Base-by-base conservation (phyloP, 2,329 filamentous ascomycete species). In the Fusarium equiseti region DNA sequence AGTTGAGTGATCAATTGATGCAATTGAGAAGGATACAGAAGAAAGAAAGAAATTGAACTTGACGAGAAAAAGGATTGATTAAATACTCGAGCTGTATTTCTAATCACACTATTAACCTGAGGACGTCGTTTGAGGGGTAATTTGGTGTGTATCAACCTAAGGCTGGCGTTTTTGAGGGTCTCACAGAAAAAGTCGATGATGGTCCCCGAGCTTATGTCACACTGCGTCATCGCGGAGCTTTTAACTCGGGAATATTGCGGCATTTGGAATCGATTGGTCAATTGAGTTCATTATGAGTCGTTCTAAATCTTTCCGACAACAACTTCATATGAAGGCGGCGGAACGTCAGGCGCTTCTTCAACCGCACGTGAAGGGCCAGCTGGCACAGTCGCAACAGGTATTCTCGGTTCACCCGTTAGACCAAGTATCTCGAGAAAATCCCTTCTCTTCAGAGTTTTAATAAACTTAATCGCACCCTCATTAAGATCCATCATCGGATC, bases 41-140 rank as follows among this genome's bases (percentile, higher is more conserved):
- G 6, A 13, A n/a, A 31, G 11, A 18, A n/a, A 18, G 20, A 29
- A 8, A 11, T 12, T 18, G 15, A 32, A n/a, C 5, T 27, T 9
- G 5, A n/a, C 4, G 24, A 26, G 10, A 12, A 20, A 7, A 5
- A n/a, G 4, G 2, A 22, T 20, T 29, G 0, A 35, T 43, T 48
- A 26, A 49, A 53, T 68, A 58, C 2, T 26, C 27, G 13, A 26
- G 1, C 2, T 3, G 10, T 9, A 62, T 62, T 62, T 62, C 38
- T 52, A 62, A 63, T 55, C 54, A 55, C 13, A 65, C 20, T 68
- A 49, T 18, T 16, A 68, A 68, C 65, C 64, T 68, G 43, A 68
- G 64, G 64, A 24, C 31, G 64, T 68, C 48, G 64, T 63, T 64
- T 64, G 65, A 68, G 65, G 64, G 65, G 64, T 64, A 68, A 68